Percentiles rank a stretch among this genome's conserved stretches.
These are phyloP conservation scores for Trichophyton verrucosum DNA, from an alignment of 2,329 filamentous ascomycete species.

Conservation along the genomic window DNA sequence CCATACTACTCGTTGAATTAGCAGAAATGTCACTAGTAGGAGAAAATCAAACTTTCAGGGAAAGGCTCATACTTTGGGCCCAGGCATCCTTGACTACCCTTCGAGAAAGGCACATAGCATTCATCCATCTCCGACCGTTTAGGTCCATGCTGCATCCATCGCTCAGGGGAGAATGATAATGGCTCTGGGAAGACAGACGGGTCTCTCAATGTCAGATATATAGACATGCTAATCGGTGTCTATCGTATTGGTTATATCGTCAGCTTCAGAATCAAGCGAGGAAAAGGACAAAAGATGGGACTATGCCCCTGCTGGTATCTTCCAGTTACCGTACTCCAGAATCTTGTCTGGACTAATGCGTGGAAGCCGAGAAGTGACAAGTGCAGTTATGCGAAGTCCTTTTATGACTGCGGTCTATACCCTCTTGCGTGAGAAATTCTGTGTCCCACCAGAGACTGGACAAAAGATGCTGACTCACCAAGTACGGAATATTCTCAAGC, in stretches of 20 bases:
- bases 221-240: conserved; percentile 17
- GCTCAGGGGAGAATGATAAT: conserved; percentile 19
- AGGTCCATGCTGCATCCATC: conserved; percentile 18
- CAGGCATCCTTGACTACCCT: conserved; percentile 20
- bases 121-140: conserved; percentile 13
- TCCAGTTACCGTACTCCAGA: conserved; percentile 12
- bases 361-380: conserved; percentile 15
- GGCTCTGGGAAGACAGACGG: conserved; percentile 19
- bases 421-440: background rate
- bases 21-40: background rate
- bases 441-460: background rate
- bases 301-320: conserved; percentile 16
- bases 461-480: background rate
- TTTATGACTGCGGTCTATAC: conserved; percentile 14
- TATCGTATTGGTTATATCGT: background rate
- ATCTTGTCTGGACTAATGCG: conserved; percentile 15
- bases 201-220: conserved; percentile 14
- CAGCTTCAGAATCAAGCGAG: background rate
- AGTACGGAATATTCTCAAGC: conserved; percentile 1
- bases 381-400: conserved; percentile 17
- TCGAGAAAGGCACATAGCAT: conserved; percentile 21
- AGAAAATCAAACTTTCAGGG: too few relatives aligned
- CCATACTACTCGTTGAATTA: background rate
- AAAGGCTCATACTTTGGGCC: conserved; percentile 17
- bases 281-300: background rate